phyloP scores from a whole-genome alignment of 2,329 filamentous ascomycete genomes.

The Ophioceras dolichostomum region DNA sequence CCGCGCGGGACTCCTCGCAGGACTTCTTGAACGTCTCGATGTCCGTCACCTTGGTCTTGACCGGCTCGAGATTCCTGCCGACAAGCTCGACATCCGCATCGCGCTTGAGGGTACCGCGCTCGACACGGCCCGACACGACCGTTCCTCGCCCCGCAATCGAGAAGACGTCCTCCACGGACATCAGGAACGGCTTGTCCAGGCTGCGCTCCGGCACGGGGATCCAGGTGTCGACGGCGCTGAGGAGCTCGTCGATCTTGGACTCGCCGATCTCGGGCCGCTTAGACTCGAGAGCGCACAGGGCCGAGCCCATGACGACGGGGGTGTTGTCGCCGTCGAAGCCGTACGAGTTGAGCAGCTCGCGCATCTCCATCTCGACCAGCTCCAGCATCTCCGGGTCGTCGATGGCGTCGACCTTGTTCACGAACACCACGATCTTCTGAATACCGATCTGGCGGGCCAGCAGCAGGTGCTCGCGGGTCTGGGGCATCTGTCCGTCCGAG shows the following conservation, averaged over 20 bases:
- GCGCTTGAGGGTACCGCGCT: constrained; percentile 88
- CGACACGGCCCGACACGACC: constrained; percentile 91
- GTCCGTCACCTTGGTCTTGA: constrained; percentile 99
- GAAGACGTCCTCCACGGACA: constrained; percentile 93
- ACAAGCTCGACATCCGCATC: constrained; percentile 92
- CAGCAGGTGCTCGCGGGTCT: constrained; percentile 96
- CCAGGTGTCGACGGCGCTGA: constrained; percentile 84
- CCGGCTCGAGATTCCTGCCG: constrained; percentile 66
- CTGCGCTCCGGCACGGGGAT: constrained; percentile 92
- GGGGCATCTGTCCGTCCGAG: constrained; percentile 98
- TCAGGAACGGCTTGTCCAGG: constrained; percentile 96
- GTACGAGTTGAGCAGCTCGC: constrained; percentile 83
- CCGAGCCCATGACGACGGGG: constrained; percentile 93
- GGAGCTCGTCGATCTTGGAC: constrained; percentile 81
- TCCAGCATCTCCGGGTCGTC: constrained; percentile 99
- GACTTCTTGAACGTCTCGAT: constrained; percentile 99
- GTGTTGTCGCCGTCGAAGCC: constrained; percentile 98
- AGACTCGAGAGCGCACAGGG: constrained; percentile 83
- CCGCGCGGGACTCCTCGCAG: constrained; percentile 88
- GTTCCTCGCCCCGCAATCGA: constrained; percentile 90
- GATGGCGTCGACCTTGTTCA: constrained; percentile 98
- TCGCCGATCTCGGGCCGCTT: constrained; percentile 78
- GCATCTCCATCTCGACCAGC: constrained; percentile 99
- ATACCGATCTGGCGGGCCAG: constrained; percentile 97
- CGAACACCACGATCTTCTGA: constrained; percentile 95